phyloP scores from a whole-genome alignment of 441 rosid species.

The Populus hybrid region DNA sequence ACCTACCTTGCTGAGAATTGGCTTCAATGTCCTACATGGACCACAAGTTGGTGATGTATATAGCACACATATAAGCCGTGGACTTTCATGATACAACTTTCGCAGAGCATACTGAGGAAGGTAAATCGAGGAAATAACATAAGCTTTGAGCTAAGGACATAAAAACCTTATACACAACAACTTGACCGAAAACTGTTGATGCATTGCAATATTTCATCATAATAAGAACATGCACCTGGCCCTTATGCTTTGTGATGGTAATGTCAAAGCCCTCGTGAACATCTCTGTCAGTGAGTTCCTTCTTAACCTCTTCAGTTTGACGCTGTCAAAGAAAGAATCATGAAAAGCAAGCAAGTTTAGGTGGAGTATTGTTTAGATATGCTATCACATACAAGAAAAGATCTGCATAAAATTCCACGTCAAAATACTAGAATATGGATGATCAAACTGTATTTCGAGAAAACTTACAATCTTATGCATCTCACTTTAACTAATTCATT shows the following conservation, averaged over 20 bases:
- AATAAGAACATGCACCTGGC: conserved; percentile 57
- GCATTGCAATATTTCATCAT: conserved; percentile 6
- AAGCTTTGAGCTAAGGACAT: conserved; percentile 7
- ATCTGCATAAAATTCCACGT: not conserved
- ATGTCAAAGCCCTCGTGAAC: conserved; percentile 86
- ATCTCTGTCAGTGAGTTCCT: conserved; percentile 80
- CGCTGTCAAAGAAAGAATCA: conserved; percentile 49
- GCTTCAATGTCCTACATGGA: conserved; percentile 96
- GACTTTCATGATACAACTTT: conserved; percentile 93
- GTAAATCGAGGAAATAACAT: not conserved
- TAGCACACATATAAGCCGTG: conserved; percentile 79
- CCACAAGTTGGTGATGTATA: conserved; percentile 96
- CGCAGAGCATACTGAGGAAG: conserved; percentile 80
- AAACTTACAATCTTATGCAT: not conserved
- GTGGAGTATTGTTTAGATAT: not conserved
- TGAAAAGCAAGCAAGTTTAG: conserved; percentile 17
- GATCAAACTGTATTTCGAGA: not conserved
- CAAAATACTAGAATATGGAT: not conserved
- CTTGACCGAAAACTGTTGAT: not conserved
- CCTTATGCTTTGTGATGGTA: conserved; percentile 69
- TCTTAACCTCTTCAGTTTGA: conserved; percentile 77
- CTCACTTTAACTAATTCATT: not conserved
- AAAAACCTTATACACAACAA: not conserved
- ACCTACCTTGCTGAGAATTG: conserved; percentile 86
- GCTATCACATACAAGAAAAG: not conserved